Conservation (phyloP, 2,329 filamentous ascomycete genomes). For the Cordyceps cicadae region DNA sequence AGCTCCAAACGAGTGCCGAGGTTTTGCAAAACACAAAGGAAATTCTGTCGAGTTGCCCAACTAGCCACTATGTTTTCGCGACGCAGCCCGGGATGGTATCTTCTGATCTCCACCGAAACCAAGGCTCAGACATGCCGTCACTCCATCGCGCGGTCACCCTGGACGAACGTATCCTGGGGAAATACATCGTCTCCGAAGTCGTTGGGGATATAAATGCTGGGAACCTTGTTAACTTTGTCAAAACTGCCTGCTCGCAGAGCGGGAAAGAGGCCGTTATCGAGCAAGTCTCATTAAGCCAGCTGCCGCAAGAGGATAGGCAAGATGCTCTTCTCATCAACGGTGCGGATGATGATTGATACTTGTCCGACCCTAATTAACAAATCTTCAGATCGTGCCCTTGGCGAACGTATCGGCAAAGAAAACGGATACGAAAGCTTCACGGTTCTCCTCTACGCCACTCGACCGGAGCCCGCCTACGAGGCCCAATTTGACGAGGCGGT, state of each 20-base stretch:
- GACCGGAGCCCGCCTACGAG: conserved; percentile 52
- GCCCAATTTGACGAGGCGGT: conserved; percentile 53
- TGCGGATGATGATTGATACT: conserved; percentile 20
- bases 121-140: conserved; percentile 45
- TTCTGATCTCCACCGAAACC: conserved; percentile 52
- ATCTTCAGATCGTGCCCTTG: conserved; percentile 41
- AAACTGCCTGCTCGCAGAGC: conserved; percentile 34
- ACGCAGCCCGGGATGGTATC: conserved; percentile 67
- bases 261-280: conserved; percentile 31
- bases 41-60: conserved; percentile 61
- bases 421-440: conserved; percentile 50
- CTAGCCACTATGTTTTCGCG: conserved; percentile 67
- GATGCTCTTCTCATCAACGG: conserved; percentile 40
- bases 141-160: conserved; percentile 35
- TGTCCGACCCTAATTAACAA: conserved; percentile 8
- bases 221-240: conserved; percentile 37
- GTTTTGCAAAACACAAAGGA: conserved; percentile 35
- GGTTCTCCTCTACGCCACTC: conserved; percentile 65
- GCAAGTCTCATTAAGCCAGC: conserved; percentile 31
- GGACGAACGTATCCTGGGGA: conserved; percentile 27
- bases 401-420: conserved; percentile 36
- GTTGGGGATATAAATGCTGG: conserved; percentile 38
- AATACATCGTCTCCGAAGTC: conserved; percentile 49
- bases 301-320: conserved; percentile 34
- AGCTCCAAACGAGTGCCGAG: conserved; percentile 42